Evolutionary conservation across 176 grass and related monocot genomes (phyloP).

Genomic region (Bothriochloa decipiens): DNA sequence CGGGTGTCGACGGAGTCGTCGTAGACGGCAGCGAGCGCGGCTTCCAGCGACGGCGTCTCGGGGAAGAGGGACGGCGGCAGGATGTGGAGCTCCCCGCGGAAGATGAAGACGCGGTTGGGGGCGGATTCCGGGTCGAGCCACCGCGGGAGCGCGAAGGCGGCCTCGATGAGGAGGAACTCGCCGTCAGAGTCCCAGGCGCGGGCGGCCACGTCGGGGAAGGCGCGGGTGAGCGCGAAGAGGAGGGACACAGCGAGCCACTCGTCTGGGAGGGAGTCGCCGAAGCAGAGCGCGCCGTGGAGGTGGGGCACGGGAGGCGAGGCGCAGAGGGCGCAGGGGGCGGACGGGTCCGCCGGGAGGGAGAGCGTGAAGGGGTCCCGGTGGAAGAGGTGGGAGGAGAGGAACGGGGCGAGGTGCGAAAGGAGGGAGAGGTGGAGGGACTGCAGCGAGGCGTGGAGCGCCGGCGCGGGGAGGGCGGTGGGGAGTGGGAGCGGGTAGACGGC

Average conservation of each 20-base stretch:
- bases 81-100: conserved; percentile 79
- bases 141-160: conserved; percentile 76
- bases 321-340: conserved; percentile 64
- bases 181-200: conserved; percentile 90
- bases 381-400: conserved; percentile 70
- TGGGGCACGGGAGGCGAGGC: conserved; percentile 60
- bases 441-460: conserved; percentile 49
- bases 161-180: conserved; percentile 97
- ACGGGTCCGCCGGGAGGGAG: conserved; percentile 53
- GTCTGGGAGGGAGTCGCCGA: conserved; percentile 79
- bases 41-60: conserved; percentile 49
- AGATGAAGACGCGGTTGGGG: conserved; percentile 82
- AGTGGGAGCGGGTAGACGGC: conserved; percentile 65
- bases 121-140: conserved; percentile 82
- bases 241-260: conserved; percentile 88
- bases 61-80: conserved; percentile 62
- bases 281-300: conserved; percentile 77
- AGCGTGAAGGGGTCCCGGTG: conserved; percentile 74
- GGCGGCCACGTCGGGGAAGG: conserved; percentile 46
- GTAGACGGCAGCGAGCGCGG: conserved; percentile 56
- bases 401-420: conserved; percentile 50
- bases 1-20: conserved; percentile 60
- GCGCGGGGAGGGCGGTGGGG: conserved; percentile 39
- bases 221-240: conserved; percentile 64
- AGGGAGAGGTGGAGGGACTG: conserved; percentile 74